These are phyloP conservation scores for Mucor sp. DNA, from an alignment of 371 early-diverging fungal species.

Conservation along the genomic window DNA sequence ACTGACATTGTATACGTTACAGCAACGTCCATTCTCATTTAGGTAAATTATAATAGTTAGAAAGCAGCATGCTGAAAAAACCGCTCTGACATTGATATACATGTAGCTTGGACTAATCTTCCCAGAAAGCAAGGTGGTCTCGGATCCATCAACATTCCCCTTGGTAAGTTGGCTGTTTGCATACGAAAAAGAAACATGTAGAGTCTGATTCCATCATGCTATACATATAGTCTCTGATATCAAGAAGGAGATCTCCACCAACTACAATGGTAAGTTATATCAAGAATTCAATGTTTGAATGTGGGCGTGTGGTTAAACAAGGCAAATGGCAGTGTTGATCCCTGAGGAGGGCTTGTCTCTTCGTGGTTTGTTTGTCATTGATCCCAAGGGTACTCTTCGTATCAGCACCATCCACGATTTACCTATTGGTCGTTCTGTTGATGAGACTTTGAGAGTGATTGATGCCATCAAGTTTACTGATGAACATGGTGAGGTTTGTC, in stretches of 20 bases:
- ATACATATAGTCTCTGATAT: slow-evolving; percentile 75
- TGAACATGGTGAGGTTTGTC: slow-evolving; percentile 74
- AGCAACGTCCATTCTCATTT: slow-evolving; percentile 53
- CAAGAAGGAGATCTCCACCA: slow-evolving; percentile 80
- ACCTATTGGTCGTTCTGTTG: slow-evolving; percentile 93
- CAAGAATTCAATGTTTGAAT: slow-evolving; percentile 2
- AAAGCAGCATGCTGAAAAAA: background rate
- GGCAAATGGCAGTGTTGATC: slow-evolving; percentile 54
- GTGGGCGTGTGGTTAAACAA: slow-evolving; percentile 13
- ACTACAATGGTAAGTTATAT: slow-evolving; percentile 77
- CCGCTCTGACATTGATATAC: slow-evolving; percentile 20
- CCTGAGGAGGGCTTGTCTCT: slow-evolving; percentile 63
- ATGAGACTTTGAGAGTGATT: slow-evolving; percentile 93
- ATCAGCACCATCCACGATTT: slow-evolving; percentile 65
- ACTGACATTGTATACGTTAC: background rate
- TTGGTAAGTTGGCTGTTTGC: slow-evolving; percentile 17
- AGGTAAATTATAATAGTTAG: slow-evolving; percentile 24
- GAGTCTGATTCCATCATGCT: background rate
- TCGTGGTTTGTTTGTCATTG: slow-evolving; percentile 93
- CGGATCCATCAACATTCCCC: slow-evolving; percentile 80
- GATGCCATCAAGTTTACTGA: slow-evolving; percentile 96
- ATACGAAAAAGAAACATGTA: background rate
- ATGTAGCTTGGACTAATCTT: slow-evolving; percentile 60
- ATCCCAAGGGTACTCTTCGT: slow-evolving; percentile 84
- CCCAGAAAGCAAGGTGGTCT: slow-evolving; percentile 84